Base-by-base conservation (phyloP, 2,329 filamentous ascomycete genomes). In the Neofusicoccum sp. region DNA sequence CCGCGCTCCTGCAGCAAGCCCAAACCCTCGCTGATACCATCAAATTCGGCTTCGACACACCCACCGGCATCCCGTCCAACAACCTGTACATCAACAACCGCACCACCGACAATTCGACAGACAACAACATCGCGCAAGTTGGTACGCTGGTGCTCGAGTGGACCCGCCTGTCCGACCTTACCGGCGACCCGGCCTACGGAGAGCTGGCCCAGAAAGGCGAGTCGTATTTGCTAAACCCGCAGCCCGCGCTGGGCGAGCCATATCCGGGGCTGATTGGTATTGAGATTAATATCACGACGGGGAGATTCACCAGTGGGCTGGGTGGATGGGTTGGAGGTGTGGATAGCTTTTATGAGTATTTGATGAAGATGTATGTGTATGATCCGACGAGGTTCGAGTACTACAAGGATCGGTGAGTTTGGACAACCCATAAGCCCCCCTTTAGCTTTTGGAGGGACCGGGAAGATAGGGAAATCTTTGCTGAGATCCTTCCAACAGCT, bases 301-400 rank as follows among this genome's bases (percentile, higher is more conserved):
- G 91, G 16, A 68, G 79, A 7, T 93, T 96, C 66, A 66, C 83
- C 14, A 84, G 93, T 69, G 82, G 82, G 24, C 68, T 66, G 1
- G 91, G 92, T 56, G 89, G 89, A 41, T 96, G 91, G 91, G 83
- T 84, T 36, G 90, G 88, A 53, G 88, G 89, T 4, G 84, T 84
- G 31, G 91, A 96, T 72, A 90, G 86, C 49, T 96, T 88, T 76
- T 96, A 96, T 76, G 91, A 96, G 75, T 96, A 96, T 68, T 82
- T 96, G 36, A 88, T 96, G 73, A 96, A 96, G 79, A 93, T 95
- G 89, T 95, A 87, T 68, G 75, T 93, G 59, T 96, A 96, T 71
- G 88, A 93, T 69, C 80, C 85, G 0, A 66, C 72, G 6, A 81
- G 85, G 2, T 96, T 89, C 67, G 75, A 68, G 1, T 64, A 73